Evolutionary conservation across 2,329 filamentous ascomycete genomes (phyloP).

Genomic region (Apiospora aurea): DNA sequence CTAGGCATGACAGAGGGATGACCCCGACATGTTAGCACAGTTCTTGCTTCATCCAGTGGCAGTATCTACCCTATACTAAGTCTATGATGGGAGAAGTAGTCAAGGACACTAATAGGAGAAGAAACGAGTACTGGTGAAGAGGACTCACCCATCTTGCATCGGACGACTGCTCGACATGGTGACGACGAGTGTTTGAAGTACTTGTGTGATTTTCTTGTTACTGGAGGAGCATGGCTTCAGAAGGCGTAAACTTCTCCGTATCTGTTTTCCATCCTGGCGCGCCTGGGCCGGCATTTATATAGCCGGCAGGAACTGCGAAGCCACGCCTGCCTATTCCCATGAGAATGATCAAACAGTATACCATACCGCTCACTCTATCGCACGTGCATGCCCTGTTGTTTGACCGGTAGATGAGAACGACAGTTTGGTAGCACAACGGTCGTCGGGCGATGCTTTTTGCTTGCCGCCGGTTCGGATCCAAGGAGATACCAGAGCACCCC

Average conservation of each 20-base stretch:
- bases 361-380: too few relatives aligned
- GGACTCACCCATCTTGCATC: conserved; percentile 5
- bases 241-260: neutral
- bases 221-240: neutral
- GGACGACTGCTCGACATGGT: conserved; percentile 9
- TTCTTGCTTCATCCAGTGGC: neutral
- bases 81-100: neutral
- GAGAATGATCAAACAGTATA: neutral
- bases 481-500: neutral
- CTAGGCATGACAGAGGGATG: neutral
- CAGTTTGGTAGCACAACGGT: neutral
- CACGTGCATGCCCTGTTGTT: neutral
- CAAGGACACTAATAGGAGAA: neutral
- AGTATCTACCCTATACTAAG: neutral
- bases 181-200: neutral
- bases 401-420: neutral
- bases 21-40: neutral
- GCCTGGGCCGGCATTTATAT: neutral
- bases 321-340: neutral
- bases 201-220: neutral
- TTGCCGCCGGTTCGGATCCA: neutral
- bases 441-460: neutral
- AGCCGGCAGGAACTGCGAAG: neutral
- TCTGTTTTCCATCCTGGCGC: neutral
- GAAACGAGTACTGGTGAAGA: neutral